These are phyloP conservation scores for Umbelopsis isabellina DNA, from an alignment of 192 early-diverging fungal species.

Conservation along the genomic window DNA sequence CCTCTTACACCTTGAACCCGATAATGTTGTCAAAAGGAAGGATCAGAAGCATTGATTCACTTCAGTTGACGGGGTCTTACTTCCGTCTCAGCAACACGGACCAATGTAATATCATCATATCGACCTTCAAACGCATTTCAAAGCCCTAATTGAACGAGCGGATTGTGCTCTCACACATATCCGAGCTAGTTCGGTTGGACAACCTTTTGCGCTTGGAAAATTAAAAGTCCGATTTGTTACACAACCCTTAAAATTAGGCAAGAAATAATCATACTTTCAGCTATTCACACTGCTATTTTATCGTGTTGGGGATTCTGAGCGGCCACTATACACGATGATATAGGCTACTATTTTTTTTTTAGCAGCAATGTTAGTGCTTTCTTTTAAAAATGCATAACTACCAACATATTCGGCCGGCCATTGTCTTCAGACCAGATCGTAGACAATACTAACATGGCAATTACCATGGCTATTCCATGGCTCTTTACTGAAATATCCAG, in stretches of 20 bases:
- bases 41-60: conserved; percentile 22
- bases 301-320: too few relatives aligned
- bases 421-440: too few relatives aligned
- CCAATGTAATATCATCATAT: conserved; percentile 20
- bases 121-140: background rate
- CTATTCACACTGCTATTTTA: background rate
- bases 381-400: too few relatives aligned
- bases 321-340: too few relatives aligned
- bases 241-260: background rate
- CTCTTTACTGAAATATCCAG: too few relatives aligned
- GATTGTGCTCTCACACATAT: background rate
- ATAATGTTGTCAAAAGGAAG: background rate
- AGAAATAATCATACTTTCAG: background rate
- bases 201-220: background rate
- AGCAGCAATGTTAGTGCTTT: too few relatives aligned
- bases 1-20: too few relatives aligned
- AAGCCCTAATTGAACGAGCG: background rate
- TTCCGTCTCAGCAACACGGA: conserved; percentile 23
- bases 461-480: too few relatives aligned
- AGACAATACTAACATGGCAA: too few relatives aligned
- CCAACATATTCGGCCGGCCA: too few relatives aligned
- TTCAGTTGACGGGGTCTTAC: conserved; percentile 23
- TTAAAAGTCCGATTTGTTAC: conserved; percentile 18
- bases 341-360: too few relatives aligned
- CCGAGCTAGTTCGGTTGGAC: background rate